Base-by-base conservation (phyloP, 345 rosid genomes). In the Populus euphratica region DNA sequence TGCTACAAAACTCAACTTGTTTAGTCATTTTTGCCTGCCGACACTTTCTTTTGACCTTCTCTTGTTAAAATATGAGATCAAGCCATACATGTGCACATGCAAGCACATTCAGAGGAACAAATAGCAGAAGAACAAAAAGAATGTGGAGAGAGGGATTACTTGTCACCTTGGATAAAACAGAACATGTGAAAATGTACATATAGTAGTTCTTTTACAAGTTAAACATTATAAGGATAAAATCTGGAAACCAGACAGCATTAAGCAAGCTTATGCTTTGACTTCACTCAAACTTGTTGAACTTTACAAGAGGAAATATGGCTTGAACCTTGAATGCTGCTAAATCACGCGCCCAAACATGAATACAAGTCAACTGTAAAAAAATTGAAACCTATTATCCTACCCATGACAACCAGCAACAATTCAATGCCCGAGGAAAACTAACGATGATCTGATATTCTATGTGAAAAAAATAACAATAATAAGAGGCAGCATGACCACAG, bases 341-440 rank as follows among this genome's bases (percentile, higher is more conserved):
- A 83, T 76, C 81, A 84, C 86, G 81, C 86, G 77, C 39, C 63
- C 83, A 80, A 81, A 72, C 80, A 85, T 79, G 83, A 79, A 78
- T 81, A 47, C 17, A 44, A 52, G 68, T 70, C 69, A 73, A 63
- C 72, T 62, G 80, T 63, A 52, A 33, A 75, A 43, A 69, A 52
- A 31, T 29, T 50, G 72, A 39, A 50, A 75, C 41, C 49, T 56
- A 79, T 61, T 2, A 29, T 77, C 81, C 83, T 80, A 68, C 72
- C 86, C 78, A 81, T 65, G 63, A 70, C 79, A 77, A 70, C 61
- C 79, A 84, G 52, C 73, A 85, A 81, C 39, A 82, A 77, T 65
- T 77, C 76, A 77, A 78, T 74, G 61, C 87, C 83, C 73, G 67
- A 64, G 23, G 70, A 70, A 31, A 77, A 70, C 76, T 77, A 73